A percentile compares a stretch with the other conserved stretches of the same genome.
Evolutionary conservation across 805 yeast species (phyloP).

Genomic region (Metschnikowia gelsemii): DNA sequence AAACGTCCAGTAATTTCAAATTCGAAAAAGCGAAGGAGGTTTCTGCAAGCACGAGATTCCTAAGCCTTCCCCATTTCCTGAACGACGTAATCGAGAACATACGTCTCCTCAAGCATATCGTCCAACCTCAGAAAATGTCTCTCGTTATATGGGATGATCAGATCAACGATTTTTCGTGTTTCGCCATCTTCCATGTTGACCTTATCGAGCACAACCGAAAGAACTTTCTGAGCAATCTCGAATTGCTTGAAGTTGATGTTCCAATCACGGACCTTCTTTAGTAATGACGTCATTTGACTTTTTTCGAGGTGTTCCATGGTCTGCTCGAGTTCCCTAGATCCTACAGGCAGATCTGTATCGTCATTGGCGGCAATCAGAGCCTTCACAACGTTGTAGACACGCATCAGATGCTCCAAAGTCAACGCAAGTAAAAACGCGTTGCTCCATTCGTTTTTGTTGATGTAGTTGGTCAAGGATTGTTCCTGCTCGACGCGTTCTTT

Average conservation of each 20-base stretch:
- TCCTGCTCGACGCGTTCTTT: constrained; percentile 76
- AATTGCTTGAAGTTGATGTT: constrained; percentile 83
- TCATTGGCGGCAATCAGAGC: constrained; percentile 53
- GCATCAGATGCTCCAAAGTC: constrained; percentile 85
- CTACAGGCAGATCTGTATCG: constrained; percentile 52
- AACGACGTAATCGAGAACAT: constrained; percentile 77
- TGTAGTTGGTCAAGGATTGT: constrained; percentile 76
- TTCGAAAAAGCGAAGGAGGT: too few relatives aligned
- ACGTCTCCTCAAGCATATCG: constrained; percentile 81
- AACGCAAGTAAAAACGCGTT: constrained; percentile 85
- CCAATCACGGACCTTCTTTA: constrained; percentile 90
- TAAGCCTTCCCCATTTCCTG: constrained; percentile 56
- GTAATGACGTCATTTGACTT: constrained; percentile 58
- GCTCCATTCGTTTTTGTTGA: constrained; percentile 75
- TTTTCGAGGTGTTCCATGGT: constrained; percentile 56
- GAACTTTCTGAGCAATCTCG: constrained; percentile 73
- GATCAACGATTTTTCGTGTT: constrained; percentile 62
- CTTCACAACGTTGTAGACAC: constrained; percentile 73
- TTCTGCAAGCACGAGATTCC: too few relatives aligned
- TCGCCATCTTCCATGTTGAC: constrained; percentile 62
- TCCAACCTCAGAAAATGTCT: constrained; percentile 80
- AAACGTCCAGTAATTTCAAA: too few relatives aligned
- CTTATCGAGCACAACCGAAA: constrained; percentile 59
- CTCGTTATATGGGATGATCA: constrained; percentile 84
- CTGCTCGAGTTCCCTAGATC: constrained; percentile 59